phyloP scores from a whole-genome alignment of 805 yeast genomes.

The Saccharomycopsis babjevae region DNA sequence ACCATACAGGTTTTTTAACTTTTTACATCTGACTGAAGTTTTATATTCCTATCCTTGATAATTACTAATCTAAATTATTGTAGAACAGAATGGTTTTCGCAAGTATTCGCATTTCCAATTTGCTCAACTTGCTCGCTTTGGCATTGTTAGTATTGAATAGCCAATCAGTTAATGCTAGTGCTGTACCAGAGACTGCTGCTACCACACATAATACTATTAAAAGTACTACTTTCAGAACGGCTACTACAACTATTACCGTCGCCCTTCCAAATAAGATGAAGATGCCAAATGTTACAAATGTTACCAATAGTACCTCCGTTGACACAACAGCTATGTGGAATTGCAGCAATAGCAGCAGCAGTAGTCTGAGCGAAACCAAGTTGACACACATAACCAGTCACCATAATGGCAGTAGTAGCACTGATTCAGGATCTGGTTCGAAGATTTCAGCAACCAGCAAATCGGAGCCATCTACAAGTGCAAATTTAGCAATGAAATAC shows the following conservation, averaged over 20 bases:
- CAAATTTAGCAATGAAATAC: not conserved
- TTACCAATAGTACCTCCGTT: not conserved
- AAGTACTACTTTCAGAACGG: not conserved
- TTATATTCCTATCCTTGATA: too few species aligned
- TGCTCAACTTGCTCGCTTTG: not conserved
- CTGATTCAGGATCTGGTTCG: not conserved
- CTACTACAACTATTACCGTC: not conserved
- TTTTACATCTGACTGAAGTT: too few species aligned
- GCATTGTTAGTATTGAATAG: not conserved
- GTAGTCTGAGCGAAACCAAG: not conserved
- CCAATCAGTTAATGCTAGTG: not conserved
- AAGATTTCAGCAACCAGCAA: not conserved
- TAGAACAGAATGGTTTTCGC: not conserved
- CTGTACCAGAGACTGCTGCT: not conserved
- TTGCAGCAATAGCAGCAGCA: not conserved
- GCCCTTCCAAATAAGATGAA: not conserved
- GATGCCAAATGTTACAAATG: not conserved
- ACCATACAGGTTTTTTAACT: too few species aligned
- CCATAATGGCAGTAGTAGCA: not conserved
- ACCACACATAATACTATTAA: not conserved
- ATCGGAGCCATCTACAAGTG: not conserved
- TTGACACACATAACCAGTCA: too few species aligned
- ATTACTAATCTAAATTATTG: too few species aligned
- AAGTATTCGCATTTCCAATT: not conserved
- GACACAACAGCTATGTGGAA: not conserved